These are phyloP conservation scores for Mycena rosella DNA, from an alignment of 768 basidiomycete genomes.

Conservation along the genomic window DNA sequence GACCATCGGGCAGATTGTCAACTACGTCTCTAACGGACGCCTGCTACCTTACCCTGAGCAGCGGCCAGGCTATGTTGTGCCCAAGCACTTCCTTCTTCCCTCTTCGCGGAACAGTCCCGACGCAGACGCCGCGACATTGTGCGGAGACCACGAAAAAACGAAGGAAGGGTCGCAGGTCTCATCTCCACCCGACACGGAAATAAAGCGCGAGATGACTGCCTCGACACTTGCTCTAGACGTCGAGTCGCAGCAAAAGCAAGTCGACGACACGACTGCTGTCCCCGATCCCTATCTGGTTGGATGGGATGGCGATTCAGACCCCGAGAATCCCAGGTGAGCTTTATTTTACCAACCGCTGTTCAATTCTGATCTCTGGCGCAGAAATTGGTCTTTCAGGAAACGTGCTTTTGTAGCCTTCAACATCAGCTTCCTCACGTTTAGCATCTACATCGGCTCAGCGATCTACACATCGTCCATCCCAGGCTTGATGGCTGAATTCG, in stretches of 20 bases:
- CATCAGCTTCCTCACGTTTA: conserved; percentile 47
- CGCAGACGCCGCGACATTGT: conserved; percentile 27
- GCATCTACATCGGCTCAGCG: too few relatives aligned
- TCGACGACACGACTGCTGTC: conserved; percentile 6
- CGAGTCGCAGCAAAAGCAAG: neutral
- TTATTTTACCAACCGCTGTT: neutral
- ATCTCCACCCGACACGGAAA: conserved; percentile 13
- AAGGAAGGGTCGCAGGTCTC: conserved; percentile 9
- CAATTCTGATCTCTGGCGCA: neutral
- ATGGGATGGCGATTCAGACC: conserved; percentile 45
- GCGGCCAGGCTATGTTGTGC: conserved; percentile 28
- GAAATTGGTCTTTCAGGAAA: conserved; percentile 47
- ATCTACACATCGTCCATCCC: too few relatives aligned
- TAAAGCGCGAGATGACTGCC: conserved; percentile 5
- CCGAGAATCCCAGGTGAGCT: conserved; percentile 40
- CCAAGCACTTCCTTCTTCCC: conserved; percentile 16
- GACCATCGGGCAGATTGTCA: too few relatives aligned
- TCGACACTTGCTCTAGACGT: conserved; percentile 7
- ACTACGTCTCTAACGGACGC: too few relatives aligned
- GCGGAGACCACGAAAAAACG: conserved; percentile 13
- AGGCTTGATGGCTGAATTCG: conserved; percentile 19
- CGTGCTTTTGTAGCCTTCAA: conserved; percentile 45
- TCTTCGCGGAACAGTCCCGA: conserved; percentile 27
- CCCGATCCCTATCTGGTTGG: conserved; percentile 40
- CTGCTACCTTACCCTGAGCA: conserved; percentile 37